These are phyloP conservation scores for Pythium scleroteichum DNA, from an alignment of 352 stramenopile genomes.

Conservation along the genomic window DNA sequence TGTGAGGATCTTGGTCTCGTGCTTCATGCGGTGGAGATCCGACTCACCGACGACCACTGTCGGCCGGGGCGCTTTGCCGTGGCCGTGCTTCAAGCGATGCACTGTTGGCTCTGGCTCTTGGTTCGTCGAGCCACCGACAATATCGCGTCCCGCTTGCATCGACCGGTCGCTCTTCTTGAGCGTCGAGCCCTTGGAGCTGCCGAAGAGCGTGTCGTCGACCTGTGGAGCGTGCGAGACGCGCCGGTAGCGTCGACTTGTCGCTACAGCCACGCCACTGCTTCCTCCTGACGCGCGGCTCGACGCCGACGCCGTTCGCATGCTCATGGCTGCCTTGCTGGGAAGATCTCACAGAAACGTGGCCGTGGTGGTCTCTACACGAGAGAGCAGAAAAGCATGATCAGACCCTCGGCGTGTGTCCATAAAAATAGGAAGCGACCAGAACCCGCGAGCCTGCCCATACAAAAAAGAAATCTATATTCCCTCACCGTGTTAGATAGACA, in stretches of 20 bases:
- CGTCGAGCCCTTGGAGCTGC: conserved; percentile 7
- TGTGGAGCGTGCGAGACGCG: conserved; percentile 57
- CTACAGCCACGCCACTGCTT: conserved; percentile 4
- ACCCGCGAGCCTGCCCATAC: background rate
- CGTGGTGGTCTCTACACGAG: too few relatives aligned
- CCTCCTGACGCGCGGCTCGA: conserved; percentile 24
- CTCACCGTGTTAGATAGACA: conserved; percentile 6
- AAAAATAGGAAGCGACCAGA: too few relatives aligned
- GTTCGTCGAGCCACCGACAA: conserved; percentile 24
- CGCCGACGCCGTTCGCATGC: conserved; percentile 28
- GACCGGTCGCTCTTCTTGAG: conserved; percentile 52
- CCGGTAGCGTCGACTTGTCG: conserved; percentile 51
- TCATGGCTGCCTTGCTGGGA: conserved; percentile 13
- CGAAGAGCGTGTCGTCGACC: conserved; percentile 79
- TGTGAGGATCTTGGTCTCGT: conserved; percentile 67
- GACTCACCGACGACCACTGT: conserved; percentile 38
- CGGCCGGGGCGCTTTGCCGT: conserved; percentile 10
- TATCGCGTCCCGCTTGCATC: conserved; percentile 59
- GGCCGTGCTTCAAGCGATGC: conserved; percentile 15
- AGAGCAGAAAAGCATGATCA: too few relatives aligned
- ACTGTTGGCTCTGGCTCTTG: conserved; percentile 23
- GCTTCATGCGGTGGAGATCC: conserved; percentile 63
- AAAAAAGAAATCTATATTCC: conserved; percentile 2
- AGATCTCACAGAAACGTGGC: too few relatives aligned
- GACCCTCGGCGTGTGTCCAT: too few relatives aligned